Conservation (phyloP, 2,329 filamentous ascomycete species). For the Ilyonectria destructans region DNA sequence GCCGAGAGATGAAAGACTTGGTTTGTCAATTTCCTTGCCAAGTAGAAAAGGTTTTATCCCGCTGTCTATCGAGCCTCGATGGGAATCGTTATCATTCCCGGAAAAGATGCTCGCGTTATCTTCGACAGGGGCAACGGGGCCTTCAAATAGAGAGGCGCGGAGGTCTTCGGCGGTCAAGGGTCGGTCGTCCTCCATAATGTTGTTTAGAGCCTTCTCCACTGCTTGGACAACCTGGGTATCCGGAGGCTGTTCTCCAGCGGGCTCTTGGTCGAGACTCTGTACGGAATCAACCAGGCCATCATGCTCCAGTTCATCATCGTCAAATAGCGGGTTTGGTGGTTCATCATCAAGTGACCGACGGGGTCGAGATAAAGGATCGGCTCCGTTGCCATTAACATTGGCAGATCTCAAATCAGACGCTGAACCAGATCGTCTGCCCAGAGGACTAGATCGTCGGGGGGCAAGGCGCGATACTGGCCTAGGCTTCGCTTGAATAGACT, state of each 20-base stretch:
- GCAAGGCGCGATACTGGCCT: constrained; percentile 62
- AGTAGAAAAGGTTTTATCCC: constrained; percentile 50
- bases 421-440: constrained; percentile 63
- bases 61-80: constrained; percentile 74
- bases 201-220: constrained; percentile 92
- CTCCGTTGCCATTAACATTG: constrained; percentile 56
- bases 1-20: constrained; percentile 91
- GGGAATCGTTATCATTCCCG: constrained; percentile 72
- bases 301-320: constrained; percentile 84
- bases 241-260: constrained; percentile 68
- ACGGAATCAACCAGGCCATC: constrained; percentile 81
- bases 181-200: constrained; percentile 88
- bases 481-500: constrained; percentile 62
- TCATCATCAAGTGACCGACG: constrained; percentile 82
- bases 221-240: constrained; percentile 90
- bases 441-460: constrained; percentile 53
- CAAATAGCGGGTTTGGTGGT: constrained; percentile 74
- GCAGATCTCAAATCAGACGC: constrained; percentile 63
- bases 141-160: constrained; percentile 76
- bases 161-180: constrained; percentile 76
- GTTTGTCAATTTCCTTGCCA: constrained; percentile 74
- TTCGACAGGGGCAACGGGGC: constrained; percentile 47
- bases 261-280: constrained; percentile 83
- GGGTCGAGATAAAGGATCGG: constrained; percentile 60
- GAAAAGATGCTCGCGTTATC: constrained; percentile 66